Conservation (phyloP, 2,329 filamentous ascomycete species). For the Sclerotinia nivalis region DNA sequence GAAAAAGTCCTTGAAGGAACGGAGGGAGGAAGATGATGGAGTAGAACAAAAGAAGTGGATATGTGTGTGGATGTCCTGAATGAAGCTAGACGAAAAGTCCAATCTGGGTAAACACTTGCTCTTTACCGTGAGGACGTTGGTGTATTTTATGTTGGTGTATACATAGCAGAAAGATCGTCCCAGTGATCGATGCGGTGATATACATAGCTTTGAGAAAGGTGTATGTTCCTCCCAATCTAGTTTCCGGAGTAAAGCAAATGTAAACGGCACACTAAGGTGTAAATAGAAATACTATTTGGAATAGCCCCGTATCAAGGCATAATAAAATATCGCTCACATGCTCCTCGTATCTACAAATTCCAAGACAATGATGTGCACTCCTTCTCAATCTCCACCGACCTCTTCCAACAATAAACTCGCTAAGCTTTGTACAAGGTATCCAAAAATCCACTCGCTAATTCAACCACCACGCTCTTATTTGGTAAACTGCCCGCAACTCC, state of each 20-base stretch:
- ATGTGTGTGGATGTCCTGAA: not conserved
- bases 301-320: not conserved
- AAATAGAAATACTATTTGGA: not conserved
- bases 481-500: slow-evolving; percentile 93
- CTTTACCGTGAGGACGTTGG: not conserved
- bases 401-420: not conserved
- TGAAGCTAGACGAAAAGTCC: not conserved
- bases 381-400: not conserved
- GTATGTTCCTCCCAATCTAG: not conserved
- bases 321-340: not conserved
- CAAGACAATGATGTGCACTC: not conserved
- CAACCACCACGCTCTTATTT: slow-evolving; percentile 92
- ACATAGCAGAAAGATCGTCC: no score
- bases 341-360: not conserved
- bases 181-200: not conserved
- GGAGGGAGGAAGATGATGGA: not conserved
- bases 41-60: not conserved
- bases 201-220: not conserved
- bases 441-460: slow-evolving; percentile 86
- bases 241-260: not conserved
- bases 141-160: not conserved
- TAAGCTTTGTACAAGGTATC: slow-evolving; percentile 90
- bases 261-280: not conserved
- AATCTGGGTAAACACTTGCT: not conserved
- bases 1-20: not conserved